Conservation (phyloP, 257 asterid species). For the Primulina huaijiensis region DNA sequence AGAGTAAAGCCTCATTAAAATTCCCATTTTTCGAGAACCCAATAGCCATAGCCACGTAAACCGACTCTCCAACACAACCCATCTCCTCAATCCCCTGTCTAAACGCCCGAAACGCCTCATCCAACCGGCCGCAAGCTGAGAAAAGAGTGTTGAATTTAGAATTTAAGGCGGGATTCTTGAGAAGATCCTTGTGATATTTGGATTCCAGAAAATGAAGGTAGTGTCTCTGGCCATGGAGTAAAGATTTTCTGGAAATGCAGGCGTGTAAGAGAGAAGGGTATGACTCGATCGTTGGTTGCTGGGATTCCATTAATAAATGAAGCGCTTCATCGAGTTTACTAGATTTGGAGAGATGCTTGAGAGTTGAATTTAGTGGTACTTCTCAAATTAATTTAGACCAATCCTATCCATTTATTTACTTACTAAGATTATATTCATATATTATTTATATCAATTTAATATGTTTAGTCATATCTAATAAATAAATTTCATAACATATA, state of each 20-base stretch:
- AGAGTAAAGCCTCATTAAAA: conserved; percentile 33
- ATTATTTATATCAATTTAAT: too few relatives aligned
- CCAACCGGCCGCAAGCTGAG: conserved; percentile 42
- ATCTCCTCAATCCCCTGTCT: conserved; percentile 25
- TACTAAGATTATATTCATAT: too few relatives aligned
- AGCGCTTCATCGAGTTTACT: conserved; percentile 50
- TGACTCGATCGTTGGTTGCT: conserved; percentile 24
- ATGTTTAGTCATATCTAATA: too few relatives aligned
- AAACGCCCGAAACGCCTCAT: conserved; percentile 44
- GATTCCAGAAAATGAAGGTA: conserved; percentile 40
- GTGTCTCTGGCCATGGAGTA: conserved; percentile 36
- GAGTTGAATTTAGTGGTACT: conserved; percentile 27
- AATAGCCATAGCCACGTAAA: conserved; percentile 51
- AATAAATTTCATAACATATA: too few relatives aligned
- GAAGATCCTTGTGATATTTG: conserved; percentile 24
- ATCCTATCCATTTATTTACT: background rate
- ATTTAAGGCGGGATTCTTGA: conserved; percentile 32
- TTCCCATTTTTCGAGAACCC: conserved; percentile 43
- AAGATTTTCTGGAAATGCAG: conserved; percentile 42
- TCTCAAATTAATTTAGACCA: conserved; percentile 10
- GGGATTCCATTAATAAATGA: conserved; percentile 34
- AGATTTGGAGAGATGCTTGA: conserved; percentile 39
- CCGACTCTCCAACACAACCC: conserved; percentile 32
- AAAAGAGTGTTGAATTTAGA: conserved; percentile 54
- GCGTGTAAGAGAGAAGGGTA: conserved; percentile 42